Evolutionary conservation across 108 stramenopile genomes (phyloP), one percentile per base, ranked within the genome.

Genomic region (Skeletonema grethae): DNA sequence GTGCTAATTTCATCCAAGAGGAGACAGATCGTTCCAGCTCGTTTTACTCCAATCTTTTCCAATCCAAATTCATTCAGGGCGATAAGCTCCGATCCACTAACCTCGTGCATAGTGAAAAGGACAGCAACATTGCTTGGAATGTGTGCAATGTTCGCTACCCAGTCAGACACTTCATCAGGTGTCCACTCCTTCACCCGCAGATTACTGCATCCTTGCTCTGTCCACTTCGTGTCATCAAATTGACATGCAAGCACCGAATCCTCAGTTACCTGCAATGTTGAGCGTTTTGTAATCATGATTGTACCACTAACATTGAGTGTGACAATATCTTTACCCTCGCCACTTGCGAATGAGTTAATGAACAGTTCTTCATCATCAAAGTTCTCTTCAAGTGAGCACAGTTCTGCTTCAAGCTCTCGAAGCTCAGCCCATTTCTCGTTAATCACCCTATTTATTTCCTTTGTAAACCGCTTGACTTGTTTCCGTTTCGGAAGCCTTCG

Each of bases 241-340:
- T 72, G 71, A 18, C 38, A 53, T 45, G 75, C 75, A 18, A 80
- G 53, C 2, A 73, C 67, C 35, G 79, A 80, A 38, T 74, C 79
- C n/a, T 74, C 45, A 45, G 20, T 35, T 22, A 39, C 12, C 20
- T 59, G 63, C 46, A 74, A 60, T 24, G 79, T 80, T 4, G 50
- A 3, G 16, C 79, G 67, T 7, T 20, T 74, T 39, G 73, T 74
- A 38, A 55, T 63, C 79, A 80, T 74, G 10, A 57, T 55, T 16
- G 79, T 74, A n/a, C 79, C 79, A 25, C 72, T 74, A 31, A 80
- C 79, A 70, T 80, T 80, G 48, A 80, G 73, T 2, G 50, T n/a
- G 5, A 80, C 61, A 1, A 60, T n/a, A 41, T 74, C 73, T 53
- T 80, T 58, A 5, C 50, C 4, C 32, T 61, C 56, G 5, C 63